phyloP scores from a whole-genome alignment of 495 filamentous ascomycete genomes.

The Wilcoxina mikolae region DNA sequence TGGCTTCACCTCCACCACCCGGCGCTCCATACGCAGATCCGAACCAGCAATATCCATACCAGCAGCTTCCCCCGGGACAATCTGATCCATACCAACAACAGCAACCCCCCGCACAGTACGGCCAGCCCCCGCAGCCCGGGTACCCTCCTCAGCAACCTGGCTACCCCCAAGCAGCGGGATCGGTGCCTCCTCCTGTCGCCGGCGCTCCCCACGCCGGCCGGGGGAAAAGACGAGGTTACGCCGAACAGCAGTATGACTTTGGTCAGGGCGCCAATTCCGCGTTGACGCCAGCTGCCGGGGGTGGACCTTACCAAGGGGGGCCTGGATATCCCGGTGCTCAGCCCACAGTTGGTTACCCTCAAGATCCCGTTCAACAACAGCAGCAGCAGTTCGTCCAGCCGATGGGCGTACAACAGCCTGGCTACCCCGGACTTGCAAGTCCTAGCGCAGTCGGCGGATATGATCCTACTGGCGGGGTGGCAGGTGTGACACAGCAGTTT shows the following conservation, averaged over 20 bases:
- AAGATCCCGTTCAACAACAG: slow-evolving; percentile 23
- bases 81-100: slow-evolving; percentile 42
- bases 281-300: slow-evolving; percentile 32
- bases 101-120: slow-evolving; percentile 34
- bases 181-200: slow-evolving; percentile 13
- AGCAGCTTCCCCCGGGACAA: slow-evolving; percentile 17
- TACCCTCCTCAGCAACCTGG: slow-evolving; percentile 31
- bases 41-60: slow-evolving; percentile 21
- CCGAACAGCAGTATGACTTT: slow-evolving; percentile 86
- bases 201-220: slow-evolving; percentile 30
- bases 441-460: slow-evolving; percentile 32
- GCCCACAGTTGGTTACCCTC: slow-evolving; percentile 31
- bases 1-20: slow-evolving; percentile 26
- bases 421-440: slow-evolving; percentile 45
- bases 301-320: slow-evolving; percentile 14
- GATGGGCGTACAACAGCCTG: slow-evolving; percentile 35
- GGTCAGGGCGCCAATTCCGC: slow-evolving; percentile 76
- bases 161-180: slow-evolving; percentile 30
- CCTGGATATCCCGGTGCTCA: slow-evolving; percentile 41
- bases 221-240: slow-evolving; percentile 72
- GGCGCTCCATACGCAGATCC: slow-evolving; percentile 23
- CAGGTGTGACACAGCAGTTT: slow-evolving; percentile 69
- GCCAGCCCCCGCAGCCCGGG: slow-evolving; percentile 30
- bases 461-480: slow-evolving; percentile 42
- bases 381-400: slow-evolving; percentile 28